These are phyloP conservation scores for Starmerella apis DNA, from an alignment of 805 yeast genomes.

Conservation along the genomic window DNA sequence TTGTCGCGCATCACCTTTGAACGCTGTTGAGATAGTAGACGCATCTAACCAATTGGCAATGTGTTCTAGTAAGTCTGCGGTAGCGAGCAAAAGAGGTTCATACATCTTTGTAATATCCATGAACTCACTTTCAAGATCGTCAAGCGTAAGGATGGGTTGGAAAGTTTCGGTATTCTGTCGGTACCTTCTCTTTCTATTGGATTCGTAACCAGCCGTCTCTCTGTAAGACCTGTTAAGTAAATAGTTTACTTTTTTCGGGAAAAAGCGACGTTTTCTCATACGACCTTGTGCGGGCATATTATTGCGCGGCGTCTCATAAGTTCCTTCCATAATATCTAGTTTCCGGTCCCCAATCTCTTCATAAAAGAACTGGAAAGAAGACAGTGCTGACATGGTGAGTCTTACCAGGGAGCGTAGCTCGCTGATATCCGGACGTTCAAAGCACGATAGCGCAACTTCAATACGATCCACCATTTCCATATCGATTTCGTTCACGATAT, in stretches of 20 bases:
- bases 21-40: neutral
- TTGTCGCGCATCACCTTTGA: neutral
- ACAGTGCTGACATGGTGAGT: constrained; percentile 21
- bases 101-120: constrained; percentile 11
- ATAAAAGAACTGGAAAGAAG: constrained; percentile 25
- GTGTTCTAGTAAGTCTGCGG: constrained; percentile 17
- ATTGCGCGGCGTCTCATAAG: neutral
- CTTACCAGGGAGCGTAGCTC: constrained; percentile 25
- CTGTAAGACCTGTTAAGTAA: constrained; percentile 9
- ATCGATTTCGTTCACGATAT: constrained; percentile 20
- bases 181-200: neutral
- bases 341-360: constrained; percentile 14
- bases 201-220: constrained; percentile 19
- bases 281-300: neutral
- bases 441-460: constrained; percentile 26
- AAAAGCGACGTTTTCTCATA: neutral
- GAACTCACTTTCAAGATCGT: constrained; percentile 16
- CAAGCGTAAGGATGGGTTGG: neutral
- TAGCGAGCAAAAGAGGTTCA: constrained; percentile 13
- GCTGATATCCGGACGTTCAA: constrained; percentile 25
- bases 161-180: neutral
- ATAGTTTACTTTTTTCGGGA: neutral
- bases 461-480: constrained; percentile 17
- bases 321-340: constrained; percentile 1
- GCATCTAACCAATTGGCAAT: constrained; percentile 23